Evolutionary conservation across 768 basidiomycete species (phyloP), one percentile per base, ranked within the genome.

Genomic region (Phlebiopsis gigantea): DNA sequence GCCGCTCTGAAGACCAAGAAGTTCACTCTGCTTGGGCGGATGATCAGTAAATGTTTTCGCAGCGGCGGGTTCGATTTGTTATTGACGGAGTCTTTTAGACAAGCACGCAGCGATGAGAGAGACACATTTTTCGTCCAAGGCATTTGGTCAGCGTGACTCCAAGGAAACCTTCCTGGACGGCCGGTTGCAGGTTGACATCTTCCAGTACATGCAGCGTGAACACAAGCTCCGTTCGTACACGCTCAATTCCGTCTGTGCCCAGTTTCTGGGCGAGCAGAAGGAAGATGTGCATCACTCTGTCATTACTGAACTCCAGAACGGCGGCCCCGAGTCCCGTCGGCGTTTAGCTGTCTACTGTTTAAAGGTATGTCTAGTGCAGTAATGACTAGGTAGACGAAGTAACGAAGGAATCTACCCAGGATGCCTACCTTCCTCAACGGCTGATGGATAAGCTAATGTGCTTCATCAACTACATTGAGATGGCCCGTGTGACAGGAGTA

Each of bases 401-500:
- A 9, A 45, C 44, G 19, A 19, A 6, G 43, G 25, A 34, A 8
- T 5, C 22, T 52, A 29, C 28, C 7, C 61, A 97, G 93, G 97
- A 99, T 78, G 96, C 97, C 2, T 99, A 99, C 69, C 84, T 99
- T 24, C 97, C 97, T 0, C 97, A 99, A 71, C 79, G 97, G 53
- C 71, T 98, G 39, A 80, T 99, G 71, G 97, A 98, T 71, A 99
- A 98, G 71, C 78, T 99, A 29, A 98, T 98, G 97, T 98, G 93
- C 61, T 94, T 99, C 65, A 87, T 99, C 71, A 99, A 99, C 71
- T 98, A 97, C 67, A 87, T 84, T 46, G 97, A 99, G 70, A 98
- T 99, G 97, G 81, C 97, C n/a, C 90, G 97, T 69, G 97, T 99
- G 3, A 99, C 97, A 0, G 97, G 97, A n/a, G 94, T 99, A 10